These are phyloP conservation scores for Persicaria tinctoria DNA, from an alignment of 148 eudicot species.

Conservation along the genomic window DNA sequence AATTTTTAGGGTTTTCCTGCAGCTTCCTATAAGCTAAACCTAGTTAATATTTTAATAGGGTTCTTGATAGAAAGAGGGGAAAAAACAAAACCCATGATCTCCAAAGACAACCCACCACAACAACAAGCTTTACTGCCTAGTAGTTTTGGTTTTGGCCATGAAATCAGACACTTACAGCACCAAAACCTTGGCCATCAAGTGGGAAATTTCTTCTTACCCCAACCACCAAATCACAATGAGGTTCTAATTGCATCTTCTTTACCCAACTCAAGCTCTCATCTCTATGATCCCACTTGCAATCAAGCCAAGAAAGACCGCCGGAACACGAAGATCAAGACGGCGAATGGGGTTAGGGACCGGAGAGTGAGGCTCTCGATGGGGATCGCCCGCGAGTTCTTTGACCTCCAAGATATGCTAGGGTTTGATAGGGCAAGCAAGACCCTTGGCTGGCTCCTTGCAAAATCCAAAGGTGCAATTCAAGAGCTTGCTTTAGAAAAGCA, in stretches of 20 bases:
- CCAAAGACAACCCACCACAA: not conserved
- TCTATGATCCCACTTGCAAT: not conserved
- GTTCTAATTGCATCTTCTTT: not conserved
- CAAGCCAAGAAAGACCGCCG: conserved; percentile 8
- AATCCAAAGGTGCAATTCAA: not conserved
- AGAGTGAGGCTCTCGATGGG: conserved; percentile 10
- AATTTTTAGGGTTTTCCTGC: not conserved
- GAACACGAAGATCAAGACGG: conserved; percentile 3
- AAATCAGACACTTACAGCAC: not conserved
- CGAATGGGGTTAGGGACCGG: conserved; percentile 7
- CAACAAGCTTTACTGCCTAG: not conserved
- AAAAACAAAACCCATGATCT: not conserved
- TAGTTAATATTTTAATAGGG: not conserved
- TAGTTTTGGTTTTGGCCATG: not conserved
- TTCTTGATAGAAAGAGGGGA: not conserved
- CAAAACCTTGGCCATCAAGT: not conserved
- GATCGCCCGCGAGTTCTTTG: conserved; percentile 9
- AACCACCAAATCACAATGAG: not conserved
- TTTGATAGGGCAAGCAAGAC: conserved; percentile 12
- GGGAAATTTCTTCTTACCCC: conserved; percentile 5
- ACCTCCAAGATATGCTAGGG: conserved; percentile 10
- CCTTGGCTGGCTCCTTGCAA: conserved; percentile 7
- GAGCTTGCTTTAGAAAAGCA: not conserved
- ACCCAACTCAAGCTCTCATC: not conserved
- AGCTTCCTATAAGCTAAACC: not conserved